These are phyloP conservation scores for Sporothrix humicola DNA, from an alignment of 2,329 filamentous ascomycete genomes.

Conservation along the genomic window DNA sequence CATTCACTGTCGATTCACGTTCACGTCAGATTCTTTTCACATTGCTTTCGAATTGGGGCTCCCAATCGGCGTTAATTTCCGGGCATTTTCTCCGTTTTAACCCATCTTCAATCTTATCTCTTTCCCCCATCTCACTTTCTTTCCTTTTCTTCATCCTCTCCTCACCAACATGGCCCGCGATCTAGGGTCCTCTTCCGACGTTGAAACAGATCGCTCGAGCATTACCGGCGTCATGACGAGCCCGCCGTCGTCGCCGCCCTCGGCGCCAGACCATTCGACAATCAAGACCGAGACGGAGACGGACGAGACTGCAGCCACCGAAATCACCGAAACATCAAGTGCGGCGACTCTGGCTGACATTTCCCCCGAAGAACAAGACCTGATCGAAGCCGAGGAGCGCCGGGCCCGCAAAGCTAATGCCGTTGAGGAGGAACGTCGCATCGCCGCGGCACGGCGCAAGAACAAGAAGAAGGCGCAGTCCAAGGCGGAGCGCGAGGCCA, in stretches of 20 bases:
- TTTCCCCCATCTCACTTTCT: neutral
- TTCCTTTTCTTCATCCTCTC: neutral
- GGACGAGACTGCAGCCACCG: constrained; percentile 4
- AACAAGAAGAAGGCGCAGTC: constrained; percentile 57
- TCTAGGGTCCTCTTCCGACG: constrained; percentile 32
- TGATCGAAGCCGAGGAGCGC: constrained; percentile 50
- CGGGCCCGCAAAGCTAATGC: constrained; percentile 56
- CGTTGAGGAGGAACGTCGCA: constrained; percentile 51
- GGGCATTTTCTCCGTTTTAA: neutral
- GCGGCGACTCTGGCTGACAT: neutral
- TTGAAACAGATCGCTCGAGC: constrained; percentile 28
- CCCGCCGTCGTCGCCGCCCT: constrained; percentile 34
- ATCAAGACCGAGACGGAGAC: neutral
- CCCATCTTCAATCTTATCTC: neutral
- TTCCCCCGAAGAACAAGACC: constrained; percentile 26
- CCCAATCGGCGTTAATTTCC: neutral
- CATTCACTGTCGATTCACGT: neutral
- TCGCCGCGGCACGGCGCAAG: constrained; percentile 47
- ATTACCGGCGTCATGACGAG: constrained; percentile 28
- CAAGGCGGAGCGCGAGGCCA: constrained; percentile 60
- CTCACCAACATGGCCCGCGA: constrained; percentile 28
- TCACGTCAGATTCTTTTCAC: constrained; percentile 16
- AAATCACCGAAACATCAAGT: neutral
- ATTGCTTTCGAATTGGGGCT: neutral
- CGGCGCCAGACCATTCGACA: neutral